Conservation (phyloP, 2,329 filamentous ascomycete genomes). For the Paracoccidioides brasiliensis region DNA sequence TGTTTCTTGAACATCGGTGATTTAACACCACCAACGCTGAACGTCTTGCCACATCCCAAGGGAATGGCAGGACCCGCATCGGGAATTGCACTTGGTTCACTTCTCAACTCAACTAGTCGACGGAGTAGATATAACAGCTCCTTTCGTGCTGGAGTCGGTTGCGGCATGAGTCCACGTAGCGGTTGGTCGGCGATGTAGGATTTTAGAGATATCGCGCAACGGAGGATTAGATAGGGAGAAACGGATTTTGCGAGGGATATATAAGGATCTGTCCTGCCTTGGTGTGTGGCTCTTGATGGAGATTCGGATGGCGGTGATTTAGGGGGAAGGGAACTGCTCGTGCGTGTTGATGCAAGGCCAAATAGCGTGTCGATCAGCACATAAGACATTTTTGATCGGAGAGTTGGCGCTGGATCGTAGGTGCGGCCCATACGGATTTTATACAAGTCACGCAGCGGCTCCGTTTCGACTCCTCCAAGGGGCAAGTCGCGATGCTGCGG, state of each 20-base stretch:
- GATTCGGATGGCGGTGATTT: conserved; percentile 8
- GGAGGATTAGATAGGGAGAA: conserved; percentile 69
- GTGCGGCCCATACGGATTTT: conserved; percentile 58
- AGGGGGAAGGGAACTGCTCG: not conserved
- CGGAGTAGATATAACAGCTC: conserved; percentile 63
- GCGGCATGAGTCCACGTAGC: conserved; percentile 74
- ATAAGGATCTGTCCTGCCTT: conserved; percentile 25
- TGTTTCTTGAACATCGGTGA: conserved; percentile 50
- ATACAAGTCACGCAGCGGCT: conserved; percentile 51
- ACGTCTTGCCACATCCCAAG: not conserved
- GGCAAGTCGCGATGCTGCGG: conserved; percentile 51
- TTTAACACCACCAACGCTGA: conserved; percentile 12
- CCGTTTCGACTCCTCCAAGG: conserved; percentile 26
- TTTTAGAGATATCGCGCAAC: conserved; percentile 67
- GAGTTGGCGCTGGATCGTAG: conserved; percentile 49
- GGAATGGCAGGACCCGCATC: conserved; percentile 16
- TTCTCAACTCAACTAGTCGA: conserved; percentile 52
- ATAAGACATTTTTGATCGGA: conserved; percentile 61
- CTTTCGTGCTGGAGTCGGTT: conserved; percentile 65
- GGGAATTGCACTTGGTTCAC: conserved; percentile 58
- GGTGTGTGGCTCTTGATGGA: not conserved
- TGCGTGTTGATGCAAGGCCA: conserved; percentile 46
- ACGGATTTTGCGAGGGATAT: conserved; percentile 58
- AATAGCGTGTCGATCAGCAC: conserved; percentile 71
- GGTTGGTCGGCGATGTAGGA: conserved; percentile 86